Base-by-base conservation (phyloP, 768 basidiomycete species). In the Holtermanniella nyarrowii region DNA sequence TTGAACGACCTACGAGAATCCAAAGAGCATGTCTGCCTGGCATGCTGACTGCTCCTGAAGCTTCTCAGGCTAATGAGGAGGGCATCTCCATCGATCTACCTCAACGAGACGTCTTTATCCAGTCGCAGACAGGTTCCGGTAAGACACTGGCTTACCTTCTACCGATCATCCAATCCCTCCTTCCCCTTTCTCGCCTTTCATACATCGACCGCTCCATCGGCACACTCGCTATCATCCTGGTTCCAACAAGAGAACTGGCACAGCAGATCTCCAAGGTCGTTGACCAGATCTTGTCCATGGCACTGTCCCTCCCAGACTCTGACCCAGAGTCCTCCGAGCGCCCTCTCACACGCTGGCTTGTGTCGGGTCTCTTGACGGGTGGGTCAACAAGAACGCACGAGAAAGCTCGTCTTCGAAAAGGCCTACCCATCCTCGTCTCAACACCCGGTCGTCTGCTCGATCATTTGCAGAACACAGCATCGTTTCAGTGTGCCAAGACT, bases 181-280 rank as follows among this genome's bases (percentile, higher is more conserved):
- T 97, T 27, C 88, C 89, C 1, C 77, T 96, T 46, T 85, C 87
- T 50, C 80, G 82, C 12, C 77, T 82, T n/a, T 90, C 88, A 3
- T 93, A 86, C 64, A 93, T 96, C 60, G 89, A 93, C 71, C 81
- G 93, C 31, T 86, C 85, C 0, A 86, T 97, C 63, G 93, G 93
- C 23, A 96, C 93, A 1, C 77, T 97, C 18, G 90, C 91, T 1
- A 80, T 96, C 50, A 86, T 96, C 55, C 86, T 97, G 50, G 89
- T 86, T 1, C 93, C 93, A 1, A 96, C 93, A 2, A 82, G 91
- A 48, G 95, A 97, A 73, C 78, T 97, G 13, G 95, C 93, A 1
- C 88, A 88, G 65, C 95, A 99, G 66, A 96, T 96, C 48, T 88
- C 85, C 7, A 88, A 95, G 61, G 91, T 97, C n/a, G 77, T 96